Conservation (phyloP, 805 yeast genomes). For the Kodamaea restingae region DNA sequence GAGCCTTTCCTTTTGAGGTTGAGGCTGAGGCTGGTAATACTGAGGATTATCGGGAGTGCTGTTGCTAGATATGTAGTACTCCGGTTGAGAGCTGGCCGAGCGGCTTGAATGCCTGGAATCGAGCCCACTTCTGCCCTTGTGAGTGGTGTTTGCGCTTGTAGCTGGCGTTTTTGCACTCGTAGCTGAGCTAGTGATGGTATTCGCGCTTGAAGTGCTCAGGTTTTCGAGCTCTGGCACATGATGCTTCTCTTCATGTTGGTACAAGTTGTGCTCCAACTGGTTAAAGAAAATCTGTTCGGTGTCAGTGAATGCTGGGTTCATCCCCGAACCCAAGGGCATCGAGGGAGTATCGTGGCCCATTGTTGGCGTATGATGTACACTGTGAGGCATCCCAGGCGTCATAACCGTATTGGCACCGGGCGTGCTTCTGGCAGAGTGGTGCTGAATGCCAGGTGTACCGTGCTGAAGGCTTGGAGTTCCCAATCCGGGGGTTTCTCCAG, state of each 20-base stretch:
- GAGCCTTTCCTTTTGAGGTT: neutral
- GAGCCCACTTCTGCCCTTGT: slow-evolving; percentile 7
- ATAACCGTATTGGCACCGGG: neutral
- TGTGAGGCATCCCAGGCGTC: neutral
- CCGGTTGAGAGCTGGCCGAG: slow-evolving; percentile 3
- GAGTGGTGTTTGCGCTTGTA: slow-evolving; percentile 6
- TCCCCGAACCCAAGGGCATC: neutral
- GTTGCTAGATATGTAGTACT: slow-evolving; percentile 8
- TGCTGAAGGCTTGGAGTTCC: neutral
- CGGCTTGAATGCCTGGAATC: slow-evolving; percentile 3
- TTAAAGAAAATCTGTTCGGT: slow-evolving; percentile 24
- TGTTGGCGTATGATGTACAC: neutral
- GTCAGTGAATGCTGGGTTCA: slow-evolving; percentile 1
- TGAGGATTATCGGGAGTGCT: slow-evolving; percentile 9
- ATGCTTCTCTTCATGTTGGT: slow-evolving; percentile 9
- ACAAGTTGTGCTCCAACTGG: slow-evolving; percentile 28
- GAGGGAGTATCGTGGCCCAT: neutral
- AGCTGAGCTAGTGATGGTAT: slow-evolving; percentile 8
- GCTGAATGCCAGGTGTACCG: neutral
- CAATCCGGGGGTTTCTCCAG: neutral
- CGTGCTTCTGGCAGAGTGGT: slow-evolving; percentile 1
- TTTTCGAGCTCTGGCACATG: neutral
- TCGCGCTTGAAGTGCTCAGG: slow-evolving; percentile 4
- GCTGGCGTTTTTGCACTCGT: slow-evolving; percentile 3
- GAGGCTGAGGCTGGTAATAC: slow-evolving; percentile 3